Percentiles rank a stretch among this genome's conserved stretches.
phyloP scores from a whole-genome alignment of 805 yeast genomes.

The Tetrapisispora nanseiensis region DNA sequence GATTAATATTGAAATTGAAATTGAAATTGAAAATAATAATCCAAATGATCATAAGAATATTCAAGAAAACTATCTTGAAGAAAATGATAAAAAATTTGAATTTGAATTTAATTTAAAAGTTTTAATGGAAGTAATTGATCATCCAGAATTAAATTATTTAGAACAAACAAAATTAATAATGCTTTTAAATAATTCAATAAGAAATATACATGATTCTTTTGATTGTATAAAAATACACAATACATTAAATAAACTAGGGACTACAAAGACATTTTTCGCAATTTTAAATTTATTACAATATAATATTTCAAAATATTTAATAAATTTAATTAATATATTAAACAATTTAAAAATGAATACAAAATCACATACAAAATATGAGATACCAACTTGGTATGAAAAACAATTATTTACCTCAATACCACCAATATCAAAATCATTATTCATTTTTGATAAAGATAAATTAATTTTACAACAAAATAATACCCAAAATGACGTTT shows the following conservation, averaged over 20 bases:
- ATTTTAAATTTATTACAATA: slow-evolving; percentile 20
- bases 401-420: slow-evolving; percentile 16
- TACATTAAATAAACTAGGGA: slow-evolving; percentile 13
- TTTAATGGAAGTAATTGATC: slow-evolving; percentile 29
- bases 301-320: slow-evolving; percentile 15
- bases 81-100: not conserved
- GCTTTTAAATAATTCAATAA: slow-evolving; percentile 15
- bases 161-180: slow-evolving; percentile 17
- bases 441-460: slow-evolving; percentile 19
- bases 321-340: slow-evolving; percentile 9
- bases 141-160: slow-evolving; percentile 21
- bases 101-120: slow-evolving; percentile 15
- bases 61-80: too few species aligned
- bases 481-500: not conserved
- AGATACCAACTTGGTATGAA: slow-evolving; percentile 22
- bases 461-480: not conserved
- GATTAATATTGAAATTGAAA: too few species aligned
- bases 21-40: too few species aligned
- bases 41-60: too few species aligned
- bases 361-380: slow-evolving; percentile 8
- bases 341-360: not conserved
- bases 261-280: slow-evolving; percentile 21
- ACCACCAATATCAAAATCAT: slow-evolving; percentile 27
- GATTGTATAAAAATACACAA: slow-evolving; percentile 10
- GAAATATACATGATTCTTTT: slow-evolving; percentile 5